phyloP scores from a whole-genome alignment of 805 yeast genomes.

The Suhomyces sp. region DNA sequence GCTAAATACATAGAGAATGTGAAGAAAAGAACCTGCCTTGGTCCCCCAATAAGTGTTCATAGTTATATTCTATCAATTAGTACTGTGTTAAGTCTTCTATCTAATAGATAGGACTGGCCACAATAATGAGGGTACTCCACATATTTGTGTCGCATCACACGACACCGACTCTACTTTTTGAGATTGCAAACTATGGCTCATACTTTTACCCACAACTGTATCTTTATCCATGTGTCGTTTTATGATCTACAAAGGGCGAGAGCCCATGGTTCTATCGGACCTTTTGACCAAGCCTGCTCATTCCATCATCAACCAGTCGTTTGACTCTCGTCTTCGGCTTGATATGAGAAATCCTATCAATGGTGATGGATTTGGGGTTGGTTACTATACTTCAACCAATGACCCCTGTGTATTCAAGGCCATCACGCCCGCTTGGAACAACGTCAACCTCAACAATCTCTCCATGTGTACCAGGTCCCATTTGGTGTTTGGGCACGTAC shows the following conservation, averaged over 20 bases:
- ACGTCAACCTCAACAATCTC: conserved; percentile 79
- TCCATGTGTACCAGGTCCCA: conserved; percentile 85
- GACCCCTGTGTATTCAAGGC: conserved; percentile 94
- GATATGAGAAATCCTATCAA: conserved; percentile 91
- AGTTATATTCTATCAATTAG: no score
- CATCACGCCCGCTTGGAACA: conserved; percentile 98
- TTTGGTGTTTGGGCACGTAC: conserved; percentile 89
- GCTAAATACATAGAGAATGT: no score
- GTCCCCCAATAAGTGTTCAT: no score
- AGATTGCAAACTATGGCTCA: no score
- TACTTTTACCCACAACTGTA: not conserved
- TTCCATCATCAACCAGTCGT: conserved; percentile 94
- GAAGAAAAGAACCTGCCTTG: no score
- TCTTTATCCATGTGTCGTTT: conserved; percentile 75
- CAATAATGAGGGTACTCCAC: no score
- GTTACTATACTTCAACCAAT: conserved; percentile 69
- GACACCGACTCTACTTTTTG: no score
- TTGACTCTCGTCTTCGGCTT: conserved; percentile 82
- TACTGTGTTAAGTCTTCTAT: no score
- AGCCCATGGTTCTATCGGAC: conserved; percentile 82
- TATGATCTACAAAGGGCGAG: conserved; percentile 86
- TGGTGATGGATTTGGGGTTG: conserved; percentile 98
- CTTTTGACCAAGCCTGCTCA: conserved; percentile 93
- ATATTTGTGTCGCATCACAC: no score
- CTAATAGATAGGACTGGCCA: no score